Conservation (phyloP, 1,139 yeast species). For the Sugiyamaella castrensis region DNA sequence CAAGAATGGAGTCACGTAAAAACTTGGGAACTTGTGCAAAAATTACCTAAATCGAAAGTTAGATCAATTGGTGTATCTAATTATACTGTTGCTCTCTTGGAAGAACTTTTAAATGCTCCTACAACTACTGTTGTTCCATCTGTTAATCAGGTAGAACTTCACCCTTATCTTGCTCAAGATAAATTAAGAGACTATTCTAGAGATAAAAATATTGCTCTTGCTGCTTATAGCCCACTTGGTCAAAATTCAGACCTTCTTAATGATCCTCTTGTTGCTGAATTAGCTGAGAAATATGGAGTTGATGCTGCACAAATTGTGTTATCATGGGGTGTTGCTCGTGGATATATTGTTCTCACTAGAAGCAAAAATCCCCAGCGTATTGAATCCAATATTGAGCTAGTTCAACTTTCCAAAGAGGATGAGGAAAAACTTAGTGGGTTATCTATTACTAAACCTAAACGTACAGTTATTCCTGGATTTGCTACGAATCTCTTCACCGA, state of each 20-base stretch:
- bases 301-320: conserved; percentile 61
- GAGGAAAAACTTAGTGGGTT: conserved; percentile 19
- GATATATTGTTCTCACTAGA: conserved; percentile 67
- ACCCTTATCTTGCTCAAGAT: conserved; percentile 68
- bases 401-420: conserved; percentile 53
- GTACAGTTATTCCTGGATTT: background rate
- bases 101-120: conserved; percentile 50
- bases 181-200: conserved; percentile 56
- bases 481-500: background rate
- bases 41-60: conserved; percentile 51
- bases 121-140: conserved; percentile 58
- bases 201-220: conserved; percentile 52
- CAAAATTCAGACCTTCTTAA: conserved; percentile 31
- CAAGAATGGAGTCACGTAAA: background rate
- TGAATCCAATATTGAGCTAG: conserved; percentile 49
- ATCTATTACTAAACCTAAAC: conserved; percentile 12
- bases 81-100: conserved; percentile 52
- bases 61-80: conserved; percentile 77
- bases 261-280: conserved; percentile 46
- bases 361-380: conserved; percentile 60
- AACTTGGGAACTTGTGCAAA: conserved; percentile 60
- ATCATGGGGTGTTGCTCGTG: conserved; percentile 68
- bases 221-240: conserved; percentile 72
- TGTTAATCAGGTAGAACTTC: conserved; percentile 71
- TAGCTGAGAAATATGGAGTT: conserved; percentile 54